Evolutionary conservation across 345 rosid species (phyloP).

Genomic region (Hypericum androsaemum): DNA sequence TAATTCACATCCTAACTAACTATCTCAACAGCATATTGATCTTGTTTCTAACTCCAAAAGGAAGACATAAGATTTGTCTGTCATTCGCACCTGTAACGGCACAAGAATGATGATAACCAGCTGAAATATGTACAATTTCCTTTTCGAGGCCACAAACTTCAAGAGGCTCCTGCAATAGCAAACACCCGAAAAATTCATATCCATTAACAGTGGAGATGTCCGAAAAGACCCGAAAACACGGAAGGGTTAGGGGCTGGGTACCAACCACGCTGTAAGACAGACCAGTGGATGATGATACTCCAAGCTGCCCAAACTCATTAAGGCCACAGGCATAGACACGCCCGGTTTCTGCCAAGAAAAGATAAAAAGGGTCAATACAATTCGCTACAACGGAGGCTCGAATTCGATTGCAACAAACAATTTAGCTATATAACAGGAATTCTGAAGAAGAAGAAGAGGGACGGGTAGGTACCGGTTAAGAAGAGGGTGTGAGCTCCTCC

Average conservation of each 20-base stretch:
- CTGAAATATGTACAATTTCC: conserved; percentile 57
- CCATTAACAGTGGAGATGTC: too few species aligned
- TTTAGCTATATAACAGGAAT: not conserved
- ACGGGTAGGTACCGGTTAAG: conserved; percentile 50
- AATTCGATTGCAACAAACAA: conserved; percentile 6
- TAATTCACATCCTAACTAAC: too few species aligned
- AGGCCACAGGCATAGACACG: conserved; percentile 81
- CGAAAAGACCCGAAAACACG: not conserved
- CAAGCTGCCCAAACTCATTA: conserved; percentile 88
- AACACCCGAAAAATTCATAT: not conserved
- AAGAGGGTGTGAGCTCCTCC: conserved; percentile 96
- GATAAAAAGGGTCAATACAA: conserved; percentile 16
- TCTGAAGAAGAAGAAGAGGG: not conserved
- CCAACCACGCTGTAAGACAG: conserved; percentile 27
- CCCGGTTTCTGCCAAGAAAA: conserved; percentile 49
- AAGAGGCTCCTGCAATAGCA: conserved; percentile 55
- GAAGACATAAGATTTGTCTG: not conserved
- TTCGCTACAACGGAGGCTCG: conserved; percentile 6
- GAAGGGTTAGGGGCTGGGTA: conserved; percentile 29
- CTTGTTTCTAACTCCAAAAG: not conserved
- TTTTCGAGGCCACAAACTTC: conserved; percentile 56
- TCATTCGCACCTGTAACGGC: conserved; percentile 64
- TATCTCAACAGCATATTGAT: too few species aligned
- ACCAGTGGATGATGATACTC: conserved; percentile 33
- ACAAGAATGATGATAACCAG: conserved; percentile 87